These are phyloP conservation scores for Glycine latifolia DNA, from an alignment of 306 rosid species.

Conservation along the genomic window DNA sequence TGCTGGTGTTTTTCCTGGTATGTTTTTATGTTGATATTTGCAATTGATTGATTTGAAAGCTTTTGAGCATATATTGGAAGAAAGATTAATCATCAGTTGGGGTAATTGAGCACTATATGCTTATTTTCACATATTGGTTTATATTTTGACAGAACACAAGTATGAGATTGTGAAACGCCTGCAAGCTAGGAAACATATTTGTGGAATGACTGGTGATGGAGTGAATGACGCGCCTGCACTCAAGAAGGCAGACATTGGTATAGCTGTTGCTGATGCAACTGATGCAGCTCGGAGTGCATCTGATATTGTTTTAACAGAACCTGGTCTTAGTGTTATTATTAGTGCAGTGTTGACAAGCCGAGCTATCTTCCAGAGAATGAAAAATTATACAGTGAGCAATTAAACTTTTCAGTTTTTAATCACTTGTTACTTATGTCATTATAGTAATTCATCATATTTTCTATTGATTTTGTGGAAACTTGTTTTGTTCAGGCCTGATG, in stretches of 20 bases:
- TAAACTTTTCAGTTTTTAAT: not conserved
- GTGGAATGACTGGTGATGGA: slow-evolving; percentile 97
- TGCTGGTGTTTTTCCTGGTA: slow-evolving; percentile 96
- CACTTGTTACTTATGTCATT: not conserved
- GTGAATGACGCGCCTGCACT: slow-evolving; percentile 97
- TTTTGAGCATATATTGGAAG: not conserved
- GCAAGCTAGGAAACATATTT: slow-evolving; percentile 93
- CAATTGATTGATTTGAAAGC: slow-evolving; percentile 5
- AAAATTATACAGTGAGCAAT: slow-evolving; percentile 83
- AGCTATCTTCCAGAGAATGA: slow-evolving; percentile 95
- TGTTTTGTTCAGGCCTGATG: not conserved
- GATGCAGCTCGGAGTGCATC: slow-evolving; percentile 98
- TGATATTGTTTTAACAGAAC: slow-evolving; percentile 91
- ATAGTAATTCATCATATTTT: not conserved
- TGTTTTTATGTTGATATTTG: slow-evolving; percentile 8
- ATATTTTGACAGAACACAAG: slow-evolving; percentile 73
- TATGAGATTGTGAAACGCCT: slow-evolving; percentile 93
- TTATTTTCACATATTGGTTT: slow-evolving; percentile 3
- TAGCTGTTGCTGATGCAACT: slow-evolving; percentile 96
- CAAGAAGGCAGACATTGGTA: slow-evolving; percentile 91
- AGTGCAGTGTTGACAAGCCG: slow-evolving; percentile 95
- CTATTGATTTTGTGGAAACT: not conserved
- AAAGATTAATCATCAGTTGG: too few relatives aligned
- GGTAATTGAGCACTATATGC: too few relatives aligned
- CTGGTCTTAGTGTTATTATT: slow-evolving; percentile 90